Base-by-base conservation (phyloP, 352 stramenopile genomes). In the Phytophthora pinifolia region DNA sequence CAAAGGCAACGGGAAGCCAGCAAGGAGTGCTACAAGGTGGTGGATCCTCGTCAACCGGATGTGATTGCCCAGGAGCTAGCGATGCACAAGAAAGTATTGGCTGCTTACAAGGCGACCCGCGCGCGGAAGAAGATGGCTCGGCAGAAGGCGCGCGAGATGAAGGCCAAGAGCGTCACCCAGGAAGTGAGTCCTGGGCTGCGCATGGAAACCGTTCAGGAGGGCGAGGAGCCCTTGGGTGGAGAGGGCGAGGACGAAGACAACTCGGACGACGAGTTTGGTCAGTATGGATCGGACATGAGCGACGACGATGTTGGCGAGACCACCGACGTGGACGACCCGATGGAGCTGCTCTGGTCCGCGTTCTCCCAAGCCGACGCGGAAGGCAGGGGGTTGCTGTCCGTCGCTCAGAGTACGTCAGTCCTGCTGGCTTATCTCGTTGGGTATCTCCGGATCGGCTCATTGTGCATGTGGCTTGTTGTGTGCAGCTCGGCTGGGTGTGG, bases 171-270 rank as follows among this genome's bases (percentile, higher is more conserved):
- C 22, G 35, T 20, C 4, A 34, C 30, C 12, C 48, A 51, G 47
- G 62, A 51, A 45, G 14, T 47, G 56, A 49, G 10, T 32, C 37
- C 62, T 36, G 46, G 36, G 5, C 22, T 50, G 25, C 65, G 70
- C 31, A 90, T 92, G 79, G 76, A 82, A 53, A 89, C 79, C 1
- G 76, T 89, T 10, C 64, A 86, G 36, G 82, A 91, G 44, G 66
- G 68, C 3, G 52, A 79, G 32, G 72, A 83, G 29, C 13, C 54
- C 18, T 31, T 67, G 34, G 59, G 45, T 9, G 53, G 61, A 17
- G 65, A 62, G 32, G 63, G 66, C 15, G 53, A 72, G 9, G 63
- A 72, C 15, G 64, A n/a, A n/a, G n/a, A 63, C n/a, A 52, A 67
- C 1, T 70, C 69, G 18, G 64, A 76, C 15, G 68, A 82, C 46